Evolutionary conservation across 768 basidiomycete species (phyloP).

Genomic region (Kwoniella bestiolae): DNA sequence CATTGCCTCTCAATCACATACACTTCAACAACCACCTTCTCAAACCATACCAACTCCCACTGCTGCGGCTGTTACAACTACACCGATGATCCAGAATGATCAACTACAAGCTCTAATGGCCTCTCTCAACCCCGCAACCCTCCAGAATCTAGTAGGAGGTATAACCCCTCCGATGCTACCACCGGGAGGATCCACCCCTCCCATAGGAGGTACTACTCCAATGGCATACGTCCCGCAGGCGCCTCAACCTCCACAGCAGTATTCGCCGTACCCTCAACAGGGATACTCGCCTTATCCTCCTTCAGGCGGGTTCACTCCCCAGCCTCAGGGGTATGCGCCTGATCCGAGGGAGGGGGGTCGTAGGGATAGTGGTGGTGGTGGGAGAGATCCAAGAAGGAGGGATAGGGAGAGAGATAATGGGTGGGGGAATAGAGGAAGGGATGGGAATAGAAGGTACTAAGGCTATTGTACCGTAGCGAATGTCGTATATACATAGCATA

Average conservation of each 20-base stretch:
- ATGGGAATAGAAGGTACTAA: slow-evolving; percentile 2
- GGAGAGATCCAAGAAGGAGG: slow-evolving; percentile 9
- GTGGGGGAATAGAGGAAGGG: slow-evolving; percentile 3
- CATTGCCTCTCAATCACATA: slow-evolving; percentile 1
- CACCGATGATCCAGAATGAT: slow-evolving; percentile 22
- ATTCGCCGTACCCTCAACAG: slow-evolving; percentile 4
- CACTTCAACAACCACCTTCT: not conserved
- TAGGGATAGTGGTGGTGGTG: not conserved
- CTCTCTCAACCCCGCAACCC: slow-evolving; percentile 32
- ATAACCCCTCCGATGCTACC: not conserved
- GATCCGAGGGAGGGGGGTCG: not conserved
- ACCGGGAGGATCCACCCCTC: slow-evolving; percentile 8
- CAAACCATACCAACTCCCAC: not conserved
- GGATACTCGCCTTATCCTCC: slow-evolving; percentile 13
- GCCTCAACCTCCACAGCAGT: not conserved
- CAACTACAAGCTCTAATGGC: slow-evolving; percentile 46
- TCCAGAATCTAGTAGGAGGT: slow-evolving; percentile 23
- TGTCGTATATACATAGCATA: too few relatives aligned
- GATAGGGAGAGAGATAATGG: slow-evolving; percentile 13
- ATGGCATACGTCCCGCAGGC: too few relatives aligned
- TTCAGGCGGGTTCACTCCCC: not conserved
- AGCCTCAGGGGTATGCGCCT: not conserved
- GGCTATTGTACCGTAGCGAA: too few relatives aligned
- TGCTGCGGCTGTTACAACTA: slow-evolving; percentile 7
- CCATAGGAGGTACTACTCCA: slow-evolving; percentile 4